These are phyloP conservation scores for Hypoxylon trugodes DNA, from an alignment of 495 filamentous ascomycete genomes.

Conservation along the genomic window DNA sequence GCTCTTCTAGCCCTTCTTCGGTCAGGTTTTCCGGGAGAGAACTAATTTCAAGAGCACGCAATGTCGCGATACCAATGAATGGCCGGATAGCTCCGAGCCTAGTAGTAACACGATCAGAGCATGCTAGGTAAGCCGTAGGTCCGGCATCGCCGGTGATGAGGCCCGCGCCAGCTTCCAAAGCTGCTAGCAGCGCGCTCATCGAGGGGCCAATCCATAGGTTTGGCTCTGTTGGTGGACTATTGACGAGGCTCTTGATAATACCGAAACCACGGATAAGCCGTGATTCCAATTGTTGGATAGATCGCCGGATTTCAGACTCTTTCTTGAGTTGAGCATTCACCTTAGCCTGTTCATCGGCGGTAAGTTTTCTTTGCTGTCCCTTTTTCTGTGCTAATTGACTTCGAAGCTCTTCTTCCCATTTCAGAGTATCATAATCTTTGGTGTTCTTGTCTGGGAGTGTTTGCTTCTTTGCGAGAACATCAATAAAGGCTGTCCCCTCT, in stretches of 20 bases:
- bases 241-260: constrained; percentile 80
- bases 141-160: constrained; percentile 80
- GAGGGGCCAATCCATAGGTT: constrained; percentile 85
- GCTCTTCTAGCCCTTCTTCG: constrained; percentile 81
- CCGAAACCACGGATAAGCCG: constrained; percentile 82
- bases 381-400: constrained; percentile 90
- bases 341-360: constrained; percentile 84
- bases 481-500: constrained; percentile 85
- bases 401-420: constrained; percentile 96
- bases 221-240: constrained; percentile 83
- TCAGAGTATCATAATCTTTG: constrained; percentile 93
- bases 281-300: constrained; percentile 71
- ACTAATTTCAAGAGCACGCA: constrained; percentile 77
- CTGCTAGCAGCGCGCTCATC: constrained; percentile 71
- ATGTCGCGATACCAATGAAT: constrained; percentile 87
- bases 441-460: constrained; percentile 77
- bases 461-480: constrained; percentile 85
- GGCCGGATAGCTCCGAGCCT: constrained; percentile 79
- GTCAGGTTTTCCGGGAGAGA: constrained; percentile 74
- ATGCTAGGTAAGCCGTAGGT: constrained; percentile 79
- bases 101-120: constrained; percentile 72
- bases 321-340: constrained; percentile 91
- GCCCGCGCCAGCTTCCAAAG: constrained; percentile 79
- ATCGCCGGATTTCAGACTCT: constrained; percentile 77
- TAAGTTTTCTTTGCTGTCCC: constrained; percentile 90